phyloP scores from a whole-genome alignment of 1,139 yeast genomes.

The Candida albicans region DNA sequence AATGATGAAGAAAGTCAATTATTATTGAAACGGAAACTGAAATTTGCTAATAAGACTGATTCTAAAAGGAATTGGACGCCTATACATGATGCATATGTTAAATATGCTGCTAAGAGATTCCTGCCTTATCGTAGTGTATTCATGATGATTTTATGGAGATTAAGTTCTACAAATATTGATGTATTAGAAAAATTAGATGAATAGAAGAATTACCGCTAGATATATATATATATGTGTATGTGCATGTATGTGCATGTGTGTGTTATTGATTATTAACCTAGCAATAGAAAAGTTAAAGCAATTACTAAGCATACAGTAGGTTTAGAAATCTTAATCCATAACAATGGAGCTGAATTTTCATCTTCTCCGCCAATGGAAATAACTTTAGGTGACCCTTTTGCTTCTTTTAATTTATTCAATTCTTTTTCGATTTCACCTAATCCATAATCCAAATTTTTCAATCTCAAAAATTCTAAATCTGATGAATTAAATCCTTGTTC shows the following conservation, averaged over 20 bases:
- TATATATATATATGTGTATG: no score
- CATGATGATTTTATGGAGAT: constrained; percentile 75
- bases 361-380: constrained; percentile 40
- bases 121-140: constrained; percentile 68
- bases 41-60: constrained; percentile 37
- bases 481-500: constrained; percentile 29
- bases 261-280: neutral
- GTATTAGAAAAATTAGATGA: constrained; percentile 30
- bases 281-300: constrained; percentile 6
- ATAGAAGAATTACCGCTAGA: neutral
- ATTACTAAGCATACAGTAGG: constrained; percentile 9
- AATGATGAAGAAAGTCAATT: constrained; percentile 29
- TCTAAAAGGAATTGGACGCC: constrained; percentile 59
- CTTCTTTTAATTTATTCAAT: constrained; percentile 29
- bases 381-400: constrained; percentile 14
- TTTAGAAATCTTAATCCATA: neutral
- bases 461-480: constrained; percentile 30
- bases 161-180: constrained; percentile 59
- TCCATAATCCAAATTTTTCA: constrained; percentile 33
- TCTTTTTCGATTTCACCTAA: constrained; percentile 40
- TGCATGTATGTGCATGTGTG: no score
- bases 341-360: constrained; percentile 2
- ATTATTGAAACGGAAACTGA: constrained; percentile 35
- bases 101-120: constrained; percentile 56
- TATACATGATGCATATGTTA: constrained; percentile 57